Conservation (phyloP, 2,329 filamentous ascomycete genomes). For the Mollisia scopiformis region DNA sequence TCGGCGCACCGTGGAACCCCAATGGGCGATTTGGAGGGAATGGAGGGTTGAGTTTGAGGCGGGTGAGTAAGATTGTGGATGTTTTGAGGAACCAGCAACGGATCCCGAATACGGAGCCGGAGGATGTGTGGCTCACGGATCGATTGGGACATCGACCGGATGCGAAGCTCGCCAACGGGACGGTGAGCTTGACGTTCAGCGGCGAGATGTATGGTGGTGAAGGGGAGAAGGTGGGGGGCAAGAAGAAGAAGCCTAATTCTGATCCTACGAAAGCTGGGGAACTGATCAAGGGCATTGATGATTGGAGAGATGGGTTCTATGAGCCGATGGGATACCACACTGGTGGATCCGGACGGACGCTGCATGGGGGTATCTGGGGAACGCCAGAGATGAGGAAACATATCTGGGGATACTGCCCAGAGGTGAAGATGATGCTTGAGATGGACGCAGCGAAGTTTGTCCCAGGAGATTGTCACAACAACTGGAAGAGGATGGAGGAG, state of each 20-base stretch:
- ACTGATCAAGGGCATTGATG: slow-evolving; percentile 47
- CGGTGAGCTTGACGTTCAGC: slow-evolving; percentile 50
- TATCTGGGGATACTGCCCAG: slow-evolving; percentile 60
- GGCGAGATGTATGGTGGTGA: slow-evolving; percentile 51
- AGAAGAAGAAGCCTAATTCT: slow-evolving; percentile 22
- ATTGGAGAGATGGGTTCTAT: slow-evolving; percentile 55
- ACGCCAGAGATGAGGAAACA: slow-evolving; percentile 49
- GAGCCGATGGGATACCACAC: slow-evolving; percentile 63
- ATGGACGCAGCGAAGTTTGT: slow-evolving; percentile 58
- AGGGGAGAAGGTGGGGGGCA: slow-evolving; percentile 28
- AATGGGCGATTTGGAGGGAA: slow-evolving; percentile 37
- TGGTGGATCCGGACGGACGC: slow-evolving; percentile 49
- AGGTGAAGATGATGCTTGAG: slow-evolving; percentile 58
- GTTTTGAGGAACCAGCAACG: slow-evolving; percentile 52
- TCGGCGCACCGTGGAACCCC: slow-evolving; percentile 39
- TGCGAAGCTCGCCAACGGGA: slow-evolving; percentile 54
- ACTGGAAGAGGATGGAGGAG: slow-evolving; percentile 47
- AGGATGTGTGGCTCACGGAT: slow-evolving; percentile 60
- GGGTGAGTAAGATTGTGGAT: slow-evolving; percentile 56
- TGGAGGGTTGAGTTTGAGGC: slow-evolving; percentile 47
- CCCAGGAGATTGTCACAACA: slow-evolving; percentile 48
- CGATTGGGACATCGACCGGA: slow-evolving; percentile 53
- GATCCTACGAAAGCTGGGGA: slow-evolving; percentile 30
- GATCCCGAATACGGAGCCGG: slow-evolving; percentile 47
- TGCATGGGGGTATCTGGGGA: slow-evolving; percentile 53